Evolutionary conservation across 805 yeast genomes (phyloP).

Genomic region (Candida peoriensis): DNA sequence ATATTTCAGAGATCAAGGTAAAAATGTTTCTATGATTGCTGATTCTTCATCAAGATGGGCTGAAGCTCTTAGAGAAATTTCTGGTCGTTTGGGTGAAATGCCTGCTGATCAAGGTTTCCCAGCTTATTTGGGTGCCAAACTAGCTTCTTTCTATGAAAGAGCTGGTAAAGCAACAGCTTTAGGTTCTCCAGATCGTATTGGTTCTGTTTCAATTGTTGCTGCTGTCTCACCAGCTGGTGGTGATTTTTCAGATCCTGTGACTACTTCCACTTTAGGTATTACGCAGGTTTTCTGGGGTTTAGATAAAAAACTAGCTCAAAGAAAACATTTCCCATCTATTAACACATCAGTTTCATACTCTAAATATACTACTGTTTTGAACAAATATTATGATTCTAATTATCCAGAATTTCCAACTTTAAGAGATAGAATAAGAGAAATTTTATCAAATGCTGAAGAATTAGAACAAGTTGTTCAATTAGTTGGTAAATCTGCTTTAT

Average conservation of each 20-base stretch:
- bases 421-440: constrained; percentile 91
- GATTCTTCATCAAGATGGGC: constrained; percentile 99
- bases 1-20: constrained; percentile 99
- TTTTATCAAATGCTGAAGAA: constrained; percentile 95
- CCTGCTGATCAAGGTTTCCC: constrained; percentile 99
- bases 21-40: constrained; percentile 98
- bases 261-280: constrained; percentile 96
- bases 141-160: constrained; percentile 98
- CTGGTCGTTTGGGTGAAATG: constrained; percentile 99
- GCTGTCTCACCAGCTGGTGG: constrained; percentile 99
- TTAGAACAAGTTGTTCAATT: constrained; percentile 98
- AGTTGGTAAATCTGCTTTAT: constrained; percentile 96
- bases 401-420: constrained; percentile 88
- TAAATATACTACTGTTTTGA: constrained; percentile 84
- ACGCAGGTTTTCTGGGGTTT: constrained; percentile 99
- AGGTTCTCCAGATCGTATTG: constrained; percentile 94
- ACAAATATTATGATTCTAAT: constrained; percentile 77
- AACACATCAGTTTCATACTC: constrained; percentile 96
- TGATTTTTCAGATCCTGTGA: constrained; percentile 99
- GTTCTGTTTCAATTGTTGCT: constrained; percentile 99
- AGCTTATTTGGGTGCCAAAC: constrained; percentile 97
- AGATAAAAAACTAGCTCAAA: constrained; percentile 97
- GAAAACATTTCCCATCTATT: constrained; percentile 99
- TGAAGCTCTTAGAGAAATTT: constrained; percentile 98
- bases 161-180: constrained; percentile 95